These are phyloP conservation scores for Odontarrhena argentea DNA, from an alignment of 345 rosid species.

Conservation along the genomic window DNA sequence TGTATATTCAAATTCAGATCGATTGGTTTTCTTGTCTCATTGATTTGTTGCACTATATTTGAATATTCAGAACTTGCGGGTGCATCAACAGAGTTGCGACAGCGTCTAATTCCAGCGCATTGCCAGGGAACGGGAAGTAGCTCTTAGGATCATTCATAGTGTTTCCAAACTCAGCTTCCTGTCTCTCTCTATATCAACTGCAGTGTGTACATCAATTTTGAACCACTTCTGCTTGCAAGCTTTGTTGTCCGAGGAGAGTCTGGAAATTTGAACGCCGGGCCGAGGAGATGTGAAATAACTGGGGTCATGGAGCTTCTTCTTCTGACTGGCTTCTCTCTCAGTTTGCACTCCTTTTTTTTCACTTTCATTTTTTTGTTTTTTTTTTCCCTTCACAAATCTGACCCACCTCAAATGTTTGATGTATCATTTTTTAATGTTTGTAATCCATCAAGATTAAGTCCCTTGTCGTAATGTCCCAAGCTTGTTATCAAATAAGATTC, in stretches of 20 bases:
- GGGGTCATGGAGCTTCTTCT: slow-evolving; percentile 34
- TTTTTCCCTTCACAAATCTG: slow-evolving; percentile 12
- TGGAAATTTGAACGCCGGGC: slow-evolving; percentile 26
- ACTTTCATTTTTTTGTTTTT: slow-evolving; percentile 20
- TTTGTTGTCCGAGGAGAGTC: slow-evolving; percentile 27
- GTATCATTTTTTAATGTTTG: slow-evolving; percentile 39
- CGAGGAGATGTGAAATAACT: slow-evolving; percentile 31
- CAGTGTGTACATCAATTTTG: slow-evolving; percentile 45
- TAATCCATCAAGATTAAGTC: slow-evolving; percentile 33
- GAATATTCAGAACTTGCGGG: slow-evolving; percentile 79
- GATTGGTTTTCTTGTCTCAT: not conserved
- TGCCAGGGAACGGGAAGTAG: slow-evolving; percentile 43
- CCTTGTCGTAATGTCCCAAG: slow-evolving; percentile 22
- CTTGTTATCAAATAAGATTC: slow-evolving; percentile 31
- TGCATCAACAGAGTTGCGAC: slow-evolving; percentile 69
- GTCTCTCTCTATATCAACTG: slow-evolving; percentile 4
- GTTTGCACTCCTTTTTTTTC: slow-evolving; percentile 1
- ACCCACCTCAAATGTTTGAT: slow-evolving; percentile 34
- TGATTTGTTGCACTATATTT: slow-evolving; percentile 5
- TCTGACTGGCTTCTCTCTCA: slow-evolving; percentile 15
- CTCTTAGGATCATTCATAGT: slow-evolving; percentile 37
- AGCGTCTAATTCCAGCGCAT: slow-evolving; percentile 78
- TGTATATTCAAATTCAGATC: not conserved
- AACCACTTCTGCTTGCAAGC: slow-evolving; percentile 37
- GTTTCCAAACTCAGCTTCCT: slow-evolving; percentile 36